phyloP scores from a whole-genome alignment of 2,329 filamentous ascomycete genomes.

The Fusarium nodosum region DNA sequence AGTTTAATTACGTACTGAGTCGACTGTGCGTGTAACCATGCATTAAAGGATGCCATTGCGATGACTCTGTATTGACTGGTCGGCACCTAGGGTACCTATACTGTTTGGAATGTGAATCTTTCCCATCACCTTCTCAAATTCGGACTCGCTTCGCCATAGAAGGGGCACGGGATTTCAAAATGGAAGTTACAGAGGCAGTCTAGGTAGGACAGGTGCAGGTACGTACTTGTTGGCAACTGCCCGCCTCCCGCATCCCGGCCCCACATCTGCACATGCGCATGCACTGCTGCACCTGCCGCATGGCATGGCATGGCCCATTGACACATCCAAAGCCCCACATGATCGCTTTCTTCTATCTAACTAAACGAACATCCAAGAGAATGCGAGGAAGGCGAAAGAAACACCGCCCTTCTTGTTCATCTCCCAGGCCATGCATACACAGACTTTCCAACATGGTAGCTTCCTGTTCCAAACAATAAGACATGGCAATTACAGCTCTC shows the following conservation, averaged over 20 bases:
- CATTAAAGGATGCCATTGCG: not conserved
- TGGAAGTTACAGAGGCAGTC: not conserved
- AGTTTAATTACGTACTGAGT: not conserved
- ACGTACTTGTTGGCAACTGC: not conserved
- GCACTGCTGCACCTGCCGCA: conserved; percentile 19
- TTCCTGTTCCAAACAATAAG: no score
- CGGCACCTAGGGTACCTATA: no score
- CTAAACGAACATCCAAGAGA: conserved; percentile 5
- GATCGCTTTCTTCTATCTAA: not conserved
- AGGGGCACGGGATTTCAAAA: conserved; percentile 30
- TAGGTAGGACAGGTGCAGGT: not conserved
- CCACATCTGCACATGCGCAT: conserved; percentile 23
- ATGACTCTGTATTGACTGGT: not conserved
- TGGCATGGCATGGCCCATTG: conserved; percentile 30
- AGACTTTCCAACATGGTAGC: not conserved
- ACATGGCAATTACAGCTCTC: not conserved
- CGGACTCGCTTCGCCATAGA: conserved; percentile 1
- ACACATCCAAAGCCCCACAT: conserved; percentile 9
- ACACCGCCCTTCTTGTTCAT: not conserved
- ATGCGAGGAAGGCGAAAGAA: conserved; percentile 37
- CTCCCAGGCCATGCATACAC: not conserved
- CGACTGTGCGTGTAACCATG: not conserved
- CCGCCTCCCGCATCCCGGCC: conserved; percentile 35
- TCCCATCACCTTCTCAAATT: not conserved
- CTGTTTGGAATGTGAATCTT: no score